Evolutionary conservation across 768 basidiomycete genomes (phyloP), one percentile per base, ranked within the genome.

Genomic region (Suillus americanus): DNA sequence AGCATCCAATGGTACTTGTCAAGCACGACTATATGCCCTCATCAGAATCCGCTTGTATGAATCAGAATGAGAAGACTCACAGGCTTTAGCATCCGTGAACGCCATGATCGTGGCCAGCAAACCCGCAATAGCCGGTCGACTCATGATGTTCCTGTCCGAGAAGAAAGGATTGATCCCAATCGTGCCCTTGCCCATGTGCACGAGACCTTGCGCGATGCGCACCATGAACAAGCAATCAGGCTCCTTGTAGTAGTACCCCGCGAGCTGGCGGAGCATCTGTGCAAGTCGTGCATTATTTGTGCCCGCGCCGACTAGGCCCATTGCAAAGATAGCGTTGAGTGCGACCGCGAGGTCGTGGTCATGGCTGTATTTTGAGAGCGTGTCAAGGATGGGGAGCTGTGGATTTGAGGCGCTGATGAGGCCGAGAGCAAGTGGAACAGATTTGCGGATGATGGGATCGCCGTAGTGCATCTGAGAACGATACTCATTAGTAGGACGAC

Each of bases 121-220:
- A 57, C 97, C 97, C 41, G 95, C 95, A 16, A 97, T 84, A 6
- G 95, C 95, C 1, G 92, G 87, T 60, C 90, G 86, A 71, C 87
- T 92, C 90, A 99, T 91, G 72, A 97, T 89, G 62, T 85, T 87
- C 45, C 97, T 87, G 77, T 99, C 97, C 40, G 85, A 86, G 85
- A 92, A 98, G 89, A 97, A 98, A 4, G 97, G 97, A 75, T 97
- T 98, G 70, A 99, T 81, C 13, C 93, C 92, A 73, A 99, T 93
- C 16, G 96, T 98, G 41, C 97, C 97, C 79, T 99, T 99, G 76
- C 97, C 97, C 96, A 99, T 96, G 76, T 98, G 95, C n/a, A 98
- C 91, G 70, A 99, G 79, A 23, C 97, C 97, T 78, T 98, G 92
- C 3, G 97, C 94, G 64, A 99, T 88, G 62, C 97, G 89, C 23